Base-by-base conservation (phyloP, 768 basidiomycete species). In the Suillus brevipes region DNA sequence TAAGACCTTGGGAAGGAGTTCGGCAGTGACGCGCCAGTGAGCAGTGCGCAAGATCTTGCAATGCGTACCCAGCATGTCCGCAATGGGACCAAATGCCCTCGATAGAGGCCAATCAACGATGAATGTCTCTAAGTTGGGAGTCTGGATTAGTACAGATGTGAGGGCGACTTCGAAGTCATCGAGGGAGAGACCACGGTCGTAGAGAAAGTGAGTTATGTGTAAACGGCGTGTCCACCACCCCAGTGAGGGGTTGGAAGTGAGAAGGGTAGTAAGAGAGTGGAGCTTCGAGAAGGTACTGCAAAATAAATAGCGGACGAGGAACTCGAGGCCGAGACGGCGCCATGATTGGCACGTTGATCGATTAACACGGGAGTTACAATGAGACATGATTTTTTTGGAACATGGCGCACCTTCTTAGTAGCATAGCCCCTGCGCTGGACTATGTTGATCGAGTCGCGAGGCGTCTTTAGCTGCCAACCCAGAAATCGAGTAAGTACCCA, bases 61-160 rank as follows among this genome's bases (percentile, higher is more conserved):
- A 63, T 78, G 85, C 1, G 78, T 82, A 59, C 83, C 82, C 1
- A 93, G 79, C 0, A 89, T 82, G 69, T 91, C 85, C 0, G 83
- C 87, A n/a, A 92, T 81, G 0, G 86, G 78, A 2, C 86, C 85
- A 66, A 92, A 89, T 16, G 85, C 81, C 4, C 65, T 73, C 4
- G 83, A 79, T n/a, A n/a, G n/a, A n/a, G n/a, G n/a, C n/a, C n/a
- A n/a, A n/a, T n/a, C n/a, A n/a, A n/a, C n/a, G n/a, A 90, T 80
- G 75, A 92, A 90, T 8, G 89, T 86, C 67, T 90, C 85, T 58
- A 92, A 84, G 68, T 91, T 91, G 5, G 89, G 88, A 66, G 88
- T 90, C 62, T 84, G 89, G 14, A 77, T 76, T 38, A 92, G 83
- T 63, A 91, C 81, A 34, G 84, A 80, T 10, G 85, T 76, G 28